phyloP scores from a whole-genome alignment of 2,329 filamentous ascomycete species.

The Sporothrix brunneoviolacea region DNA sequence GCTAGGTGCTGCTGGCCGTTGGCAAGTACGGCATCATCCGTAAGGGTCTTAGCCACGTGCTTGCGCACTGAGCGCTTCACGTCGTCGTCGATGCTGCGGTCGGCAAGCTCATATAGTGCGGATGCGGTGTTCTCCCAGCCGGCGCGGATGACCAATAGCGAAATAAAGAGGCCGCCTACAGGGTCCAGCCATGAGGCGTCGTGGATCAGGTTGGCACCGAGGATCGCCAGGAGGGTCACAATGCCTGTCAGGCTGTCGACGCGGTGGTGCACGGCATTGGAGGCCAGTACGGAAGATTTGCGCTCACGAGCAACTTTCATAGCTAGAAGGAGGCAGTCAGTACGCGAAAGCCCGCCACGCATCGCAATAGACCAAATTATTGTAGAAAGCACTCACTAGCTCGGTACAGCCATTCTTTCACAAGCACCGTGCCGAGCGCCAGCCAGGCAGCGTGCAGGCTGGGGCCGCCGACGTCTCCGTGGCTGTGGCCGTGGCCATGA shows the following conservation, averaged over 20 bases:
- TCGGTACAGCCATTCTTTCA: slow-evolving; percentile 97
- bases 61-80: slow-evolving; percentile 65
- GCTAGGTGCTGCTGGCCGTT: slow-evolving; percentile 53
- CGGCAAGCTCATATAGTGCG: slow-evolving; percentile 82
- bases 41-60: slow-evolving; percentile 55
- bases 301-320: slow-evolving; percentile 94
- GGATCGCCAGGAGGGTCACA: slow-evolving; percentile 82
- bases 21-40: slow-evolving; percentile 27
- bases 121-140: slow-evolving; percentile 79
- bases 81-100: slow-evolving; percentile 80
- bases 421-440: slow-evolving; percentile 76
- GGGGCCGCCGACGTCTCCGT: slow-evolving; percentile 60
- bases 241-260: slow-evolving; percentile 94
- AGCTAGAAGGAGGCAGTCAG: slow-evolving; percentile 49
- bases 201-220: slow-evolving; percentile 77
- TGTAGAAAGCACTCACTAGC: slow-evolving; percentile 62
- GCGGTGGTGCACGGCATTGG: slow-evolving; percentile 93
- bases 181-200: slow-evolving; percentile 91
- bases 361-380: not conserved
- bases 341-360: too few relatives aligned
- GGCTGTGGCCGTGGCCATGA: slow-evolving; percentile 55
- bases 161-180: slow-evolving; percentile 86
- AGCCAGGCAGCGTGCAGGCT: slow-evolving; percentile 95
- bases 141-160: slow-evolving; percentile 84
- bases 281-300: slow-evolving; percentile 91